Evolutionary conservation across 108 stramenopile genomes (phyloP).

Genomic region (Cyclostephanos invisitatus): DNA sequence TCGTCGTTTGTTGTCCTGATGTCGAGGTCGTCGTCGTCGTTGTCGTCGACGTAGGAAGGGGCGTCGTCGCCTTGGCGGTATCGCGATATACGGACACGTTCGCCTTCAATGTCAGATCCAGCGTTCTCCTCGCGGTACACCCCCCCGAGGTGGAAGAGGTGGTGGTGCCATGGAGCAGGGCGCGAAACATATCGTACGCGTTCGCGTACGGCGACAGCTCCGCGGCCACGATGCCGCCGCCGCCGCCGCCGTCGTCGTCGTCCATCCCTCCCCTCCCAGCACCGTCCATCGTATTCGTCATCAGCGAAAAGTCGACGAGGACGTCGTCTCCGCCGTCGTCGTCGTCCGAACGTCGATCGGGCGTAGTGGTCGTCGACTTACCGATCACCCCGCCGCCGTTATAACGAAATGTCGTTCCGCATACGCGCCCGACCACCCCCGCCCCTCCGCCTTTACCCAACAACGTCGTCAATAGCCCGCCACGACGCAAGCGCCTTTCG

Average conservation of each 20-base stretch:
- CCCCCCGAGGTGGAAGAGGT: not conserved
- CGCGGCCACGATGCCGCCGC: not conserved
- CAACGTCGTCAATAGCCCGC: no score
- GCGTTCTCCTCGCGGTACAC: not conserved
- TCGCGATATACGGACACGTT: not conserved
- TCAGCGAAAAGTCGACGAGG: conserved; percentile 4
- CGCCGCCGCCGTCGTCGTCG: not conserved
- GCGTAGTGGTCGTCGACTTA: no score
- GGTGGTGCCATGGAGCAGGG: not conserved
- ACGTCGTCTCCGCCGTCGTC: not conserved
- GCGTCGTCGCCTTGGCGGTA: not conserved
- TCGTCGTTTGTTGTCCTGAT: not conserved
- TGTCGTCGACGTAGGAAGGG: not conserved
- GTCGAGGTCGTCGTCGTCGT: no score
- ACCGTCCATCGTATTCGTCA: not conserved
- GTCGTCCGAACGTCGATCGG: no score
- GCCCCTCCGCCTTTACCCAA: no score
- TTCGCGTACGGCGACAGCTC: not conserved
- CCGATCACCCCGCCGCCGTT: no score
- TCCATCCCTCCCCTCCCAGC: no score
- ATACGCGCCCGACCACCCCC: no score
- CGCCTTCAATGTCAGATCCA: conserved; percentile 6
- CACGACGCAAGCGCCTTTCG: no score
- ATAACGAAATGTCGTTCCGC: no score
- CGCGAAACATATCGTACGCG: not conserved